Percentiles rank a stretch among this genome's conserved stretches.
phyloP scores from a whole-genome alignment of 352 stramenopile genomes.

The Phytopythium helicoides region DNA sequence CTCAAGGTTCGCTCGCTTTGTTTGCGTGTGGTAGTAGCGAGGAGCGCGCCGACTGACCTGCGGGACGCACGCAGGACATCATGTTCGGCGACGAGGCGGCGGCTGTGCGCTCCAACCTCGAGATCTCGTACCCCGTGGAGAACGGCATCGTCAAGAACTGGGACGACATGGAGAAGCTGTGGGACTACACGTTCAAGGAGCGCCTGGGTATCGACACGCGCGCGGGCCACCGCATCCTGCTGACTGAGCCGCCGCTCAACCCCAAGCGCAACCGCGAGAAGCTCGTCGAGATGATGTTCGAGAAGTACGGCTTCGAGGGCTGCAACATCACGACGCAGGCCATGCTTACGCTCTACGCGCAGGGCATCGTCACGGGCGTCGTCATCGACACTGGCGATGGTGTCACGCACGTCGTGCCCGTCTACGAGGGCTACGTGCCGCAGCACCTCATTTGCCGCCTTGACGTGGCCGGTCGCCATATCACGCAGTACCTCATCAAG shows the following conservation, averaged over 20 bases:
- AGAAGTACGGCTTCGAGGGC: slow-evolving; percentile 91
- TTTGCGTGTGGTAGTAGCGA: not conserved
- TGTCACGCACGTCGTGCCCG: slow-evolving; percentile 92
- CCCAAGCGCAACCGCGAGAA: slow-evolving; percentile 90
- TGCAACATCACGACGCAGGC: slow-evolving; percentile 91
- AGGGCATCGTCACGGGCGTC: slow-evolving; percentile 88
- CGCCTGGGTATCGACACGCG: slow-evolving; percentile 72
- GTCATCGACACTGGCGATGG: slow-evolving; percentile 93
- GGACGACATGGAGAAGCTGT: slow-evolving; percentile 97
- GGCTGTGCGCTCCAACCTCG: slow-evolving; percentile 80
- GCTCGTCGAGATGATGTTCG: slow-evolving; percentile 93
- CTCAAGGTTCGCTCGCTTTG: slow-evolving; percentile 50
- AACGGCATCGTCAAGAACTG: slow-evolving; percentile 97
- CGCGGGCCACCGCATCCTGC: slow-evolving; percentile 82
- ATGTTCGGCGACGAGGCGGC: slow-evolving; percentile 95
- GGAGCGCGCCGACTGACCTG: too few relatives aligned
- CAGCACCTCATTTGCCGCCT: slow-evolving; percentile 89
- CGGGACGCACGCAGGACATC: slow-evolving; percentile 72
- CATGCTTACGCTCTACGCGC: slow-evolving; percentile 93
- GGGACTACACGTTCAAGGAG: slow-evolving; percentile 96
- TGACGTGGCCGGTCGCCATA: slow-evolving; percentile 91
- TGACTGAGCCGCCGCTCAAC: slow-evolving; percentile 93
- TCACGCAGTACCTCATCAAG: slow-evolving; percentile 96
- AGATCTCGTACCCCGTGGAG: slow-evolving; percentile 91
- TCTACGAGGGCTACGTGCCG: slow-evolving; percentile 90